A percentile compares a stretch with the other conserved stretches of the same genome.
Conservation (phyloP, 805 yeast genomes). For the Barnettozyma populi region DNA sequence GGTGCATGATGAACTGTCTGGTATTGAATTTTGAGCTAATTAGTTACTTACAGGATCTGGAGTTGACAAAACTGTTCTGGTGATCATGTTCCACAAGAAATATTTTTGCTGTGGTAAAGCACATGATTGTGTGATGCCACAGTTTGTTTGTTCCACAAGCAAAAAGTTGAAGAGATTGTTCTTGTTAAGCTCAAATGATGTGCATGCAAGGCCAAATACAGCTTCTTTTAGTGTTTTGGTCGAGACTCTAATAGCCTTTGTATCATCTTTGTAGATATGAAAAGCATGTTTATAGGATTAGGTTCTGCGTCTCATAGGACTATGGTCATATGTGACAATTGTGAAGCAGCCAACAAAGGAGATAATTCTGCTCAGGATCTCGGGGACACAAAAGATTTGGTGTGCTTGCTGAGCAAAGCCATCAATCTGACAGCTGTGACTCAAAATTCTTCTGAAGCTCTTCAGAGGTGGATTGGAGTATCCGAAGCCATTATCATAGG, state of each 20-base stretch:
- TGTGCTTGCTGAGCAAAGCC: constrained; percentile 11
- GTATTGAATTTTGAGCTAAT: constrained; percentile 25
- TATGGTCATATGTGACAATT: constrained; percentile 51
- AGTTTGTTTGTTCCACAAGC: constrained; percentile 59
- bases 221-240: constrained; percentile 21
- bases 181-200: constrained; percentile 3
- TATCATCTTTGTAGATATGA: constrained; percentile 52
- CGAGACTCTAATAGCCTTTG: constrained; percentile 43
- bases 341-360: constrained; percentile 53
- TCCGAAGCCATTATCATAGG: neutral
- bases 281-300: constrained; percentile 63
- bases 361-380: constrained; percentile 61
- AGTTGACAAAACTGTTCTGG: constrained; percentile 36
- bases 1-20: constrained; percentile 58
- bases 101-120: constrained; percentile 49
- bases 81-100: constrained; percentile 45
- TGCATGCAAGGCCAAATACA: constrained; percentile 19
- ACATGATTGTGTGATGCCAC: constrained; percentile 54
- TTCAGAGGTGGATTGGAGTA: constrained; percentile 1
- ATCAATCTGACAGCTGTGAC: constrained; percentile 9
- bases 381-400: constrained; percentile 66
- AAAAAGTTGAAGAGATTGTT: constrained; percentile 53
- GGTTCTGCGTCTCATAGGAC: constrained; percentile 63
- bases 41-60: constrained; percentile 8
- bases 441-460: constrained; percentile 10